Conservation (phyloP, 257 asterid genomes). For the Gentiana straminea region DNA sequence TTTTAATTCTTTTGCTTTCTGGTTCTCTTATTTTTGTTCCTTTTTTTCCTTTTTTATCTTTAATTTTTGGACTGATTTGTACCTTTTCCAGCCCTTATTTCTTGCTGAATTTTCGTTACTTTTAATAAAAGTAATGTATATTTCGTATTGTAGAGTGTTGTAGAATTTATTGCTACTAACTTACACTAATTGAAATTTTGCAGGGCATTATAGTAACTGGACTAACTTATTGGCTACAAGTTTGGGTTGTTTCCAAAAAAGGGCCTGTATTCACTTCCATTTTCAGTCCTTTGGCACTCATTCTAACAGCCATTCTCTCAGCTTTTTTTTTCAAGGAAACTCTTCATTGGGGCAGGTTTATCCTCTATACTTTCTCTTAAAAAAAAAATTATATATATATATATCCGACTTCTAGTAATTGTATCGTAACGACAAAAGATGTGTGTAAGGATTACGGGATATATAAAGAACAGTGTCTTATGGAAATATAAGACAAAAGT, state of each 20-base stretch:
- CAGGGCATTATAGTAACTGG: constrained; percentile 22
- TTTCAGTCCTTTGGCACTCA: constrained; percentile 22
- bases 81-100: too few relatives aligned
- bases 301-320: constrained; percentile 19
- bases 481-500: too few relatives aligned
- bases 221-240: constrained; percentile 17
- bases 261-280: constrained; percentile 23
- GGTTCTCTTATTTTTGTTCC: too few relatives aligned
- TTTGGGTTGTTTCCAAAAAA: constrained; percentile 22
- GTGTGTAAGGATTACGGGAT: too few relatives aligned
- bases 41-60: too few relatives aligned
- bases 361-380: neutral
- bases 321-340: constrained; percentile 17
- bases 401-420: too few relatives aligned
- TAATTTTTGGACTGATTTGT: too few relatives aligned
- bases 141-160: neutral
- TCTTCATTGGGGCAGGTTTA: constrained; percentile 21
- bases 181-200: neutral
- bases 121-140: too few relatives aligned
- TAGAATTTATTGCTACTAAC: neutral
- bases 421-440: too few relatives aligned
- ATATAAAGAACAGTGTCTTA: too few relatives aligned
- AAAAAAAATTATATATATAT: neutral
- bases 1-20: too few relatives aligned
- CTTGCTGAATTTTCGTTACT: too few relatives aligned